Percentiles rank a stretch among this genome's conserved stretches.
These are phyloP conservation scores for Hygrocybe coccinea DNA, from an alignment of 768 basidiomycete genomes.

Conservation along the genomic window DNA sequence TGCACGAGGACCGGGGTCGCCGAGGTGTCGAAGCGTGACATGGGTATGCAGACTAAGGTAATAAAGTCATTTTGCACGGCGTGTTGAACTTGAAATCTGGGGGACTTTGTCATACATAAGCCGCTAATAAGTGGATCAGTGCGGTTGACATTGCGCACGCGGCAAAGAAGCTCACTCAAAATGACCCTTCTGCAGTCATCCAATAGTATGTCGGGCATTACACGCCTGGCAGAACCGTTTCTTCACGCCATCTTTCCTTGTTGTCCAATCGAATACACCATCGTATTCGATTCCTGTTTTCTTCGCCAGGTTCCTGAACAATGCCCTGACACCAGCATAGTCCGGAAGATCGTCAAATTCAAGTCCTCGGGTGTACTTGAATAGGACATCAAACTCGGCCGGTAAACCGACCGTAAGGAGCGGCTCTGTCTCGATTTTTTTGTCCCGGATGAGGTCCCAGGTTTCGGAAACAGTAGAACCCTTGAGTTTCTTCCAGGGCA, in stretches of 20 bases:
- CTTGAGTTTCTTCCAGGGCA: conserved; percentile 74
- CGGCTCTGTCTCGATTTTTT: conserved; percentile 62
- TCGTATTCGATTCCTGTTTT: conserved; percentile 24
- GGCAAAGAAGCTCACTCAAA: neutral
- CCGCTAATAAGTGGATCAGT: neutral
- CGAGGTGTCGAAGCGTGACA: neutral
- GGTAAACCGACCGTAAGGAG: conserved; percentile 72
- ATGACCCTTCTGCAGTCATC: neutral
- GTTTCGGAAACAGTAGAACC: conserved; percentile 50
- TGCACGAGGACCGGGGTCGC: neutral
- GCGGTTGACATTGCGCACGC: too few species aligned
- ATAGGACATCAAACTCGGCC: conserved; percentile 75
- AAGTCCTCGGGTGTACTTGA: conserved; percentile 71
- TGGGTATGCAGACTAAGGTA: neutral
- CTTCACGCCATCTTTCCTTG: conserved; percentile 13
- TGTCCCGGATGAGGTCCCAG: conserved; percentile 73
- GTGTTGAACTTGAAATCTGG: neutral
- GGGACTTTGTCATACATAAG: neutral
- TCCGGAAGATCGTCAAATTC: conserved; percentile 88
- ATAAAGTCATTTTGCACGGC: neutral
- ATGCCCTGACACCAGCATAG: conserved; percentile 72
- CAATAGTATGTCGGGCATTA: conserved; percentile 18
- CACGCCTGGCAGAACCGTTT: conserved; percentile 32
- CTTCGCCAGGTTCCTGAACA: conserved; percentile 59
- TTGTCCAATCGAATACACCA: conserved; percentile 31